These are phyloP conservation scores for Picea sitchensis DNA, from an alignment of 75 land plant genomes.

Conservation along the genomic window DNA sequence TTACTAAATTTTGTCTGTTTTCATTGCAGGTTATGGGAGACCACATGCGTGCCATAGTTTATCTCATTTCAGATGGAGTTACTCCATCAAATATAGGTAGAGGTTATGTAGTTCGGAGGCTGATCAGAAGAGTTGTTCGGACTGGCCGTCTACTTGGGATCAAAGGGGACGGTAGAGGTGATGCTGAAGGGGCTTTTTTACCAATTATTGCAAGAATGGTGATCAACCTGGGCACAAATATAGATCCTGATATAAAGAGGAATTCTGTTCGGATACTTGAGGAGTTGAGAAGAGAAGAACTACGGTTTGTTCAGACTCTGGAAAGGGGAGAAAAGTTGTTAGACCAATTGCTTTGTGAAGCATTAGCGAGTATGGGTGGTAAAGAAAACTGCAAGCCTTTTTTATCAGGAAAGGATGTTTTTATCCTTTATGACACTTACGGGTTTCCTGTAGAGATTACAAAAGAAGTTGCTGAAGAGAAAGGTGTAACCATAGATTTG, in stretches of 20 bases:
- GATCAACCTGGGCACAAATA: constrained; percentile 62
- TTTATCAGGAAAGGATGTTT: constrained; percentile 79
- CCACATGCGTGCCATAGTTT: constrained; percentile 89
- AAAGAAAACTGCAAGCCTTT: constrained; percentile 34
- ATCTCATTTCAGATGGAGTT: constrained; percentile 95
- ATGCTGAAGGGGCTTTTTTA: constrained; percentile 68
- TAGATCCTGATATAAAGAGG: constrained; percentile 65
- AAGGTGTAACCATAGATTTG: constrained; percentile 70
- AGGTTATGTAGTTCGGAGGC: constrained; percentile 89
- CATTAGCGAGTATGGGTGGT: constrained; percentile 28
- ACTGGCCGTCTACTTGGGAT: constrained; percentile 89
- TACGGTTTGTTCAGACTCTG: constrained; percentile 82
- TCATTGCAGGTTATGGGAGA: constrained; percentile 81
- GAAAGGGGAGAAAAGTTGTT: constrained; percentile 92
- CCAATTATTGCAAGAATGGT: constrained; percentile 72
- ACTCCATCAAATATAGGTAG: constrained; percentile 92
- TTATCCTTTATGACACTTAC: constrained; percentile 87
- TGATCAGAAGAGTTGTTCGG: constrained; percentile 87
- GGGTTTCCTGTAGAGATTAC: constrained; percentile 96
- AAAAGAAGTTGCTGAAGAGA: constrained; percentile 73
- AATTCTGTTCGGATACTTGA: constrained; percentile 54
- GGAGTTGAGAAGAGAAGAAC: constrained; percentile 79
- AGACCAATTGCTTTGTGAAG: constrained; percentile 59
- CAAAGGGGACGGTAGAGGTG: constrained; percentile 66
- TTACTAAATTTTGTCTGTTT: not conserved